Evolutionary conservation across 176 grass and related monocot species (phyloP), one percentile per base, ranked within the genome.

Genomic region (Juncus effusus): DNA sequence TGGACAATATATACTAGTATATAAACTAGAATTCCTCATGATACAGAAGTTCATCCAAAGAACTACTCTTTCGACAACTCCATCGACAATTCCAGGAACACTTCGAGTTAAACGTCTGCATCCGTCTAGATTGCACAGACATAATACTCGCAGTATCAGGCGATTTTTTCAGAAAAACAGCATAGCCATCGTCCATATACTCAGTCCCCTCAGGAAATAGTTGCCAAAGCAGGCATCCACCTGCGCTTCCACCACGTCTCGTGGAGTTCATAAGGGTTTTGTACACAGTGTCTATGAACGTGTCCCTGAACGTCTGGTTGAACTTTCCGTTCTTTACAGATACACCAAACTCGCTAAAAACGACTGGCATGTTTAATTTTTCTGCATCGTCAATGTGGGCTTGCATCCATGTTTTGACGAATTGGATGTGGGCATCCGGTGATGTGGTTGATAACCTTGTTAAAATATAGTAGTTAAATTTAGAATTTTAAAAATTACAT

Each of bases 141-240:
- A 91, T 39, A 40, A 91, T 87, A 38, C 59, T 49, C 2, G 88
- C 75, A 0, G 84, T 87, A 45, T 49, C 70, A 8, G 64, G 55
- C 2, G 74, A 62, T 54, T 59, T 76, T 4, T 80, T 51, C 9
- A 86, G 75, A 57, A 81, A 56, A 4, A 91, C 70, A 4, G 77
- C 83, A 64, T 87, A 91, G 5, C 88, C 88, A 11, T 91, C 88
- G 53, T 91, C 84, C 88, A 91, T 87, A 78, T 87, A 79, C 3
- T 84, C 88, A 0, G 84, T 70, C 7, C 80, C 88, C 51, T 87
- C 77, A 0, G 84, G 75, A 13, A 91, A 72, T n/a, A 91, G 28
- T 67, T 91, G 88, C 84, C 88, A 91, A 13, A 91, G 74, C 13
- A 91, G 84, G 61, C 65, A 51, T 1, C 87, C 88, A 0, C 74